Evolutionary conservation across 352 stramenopile species (phyloP), one percentile per base, ranked within the genome.

Genomic region (Pythium pectinolyticum): DNA sequence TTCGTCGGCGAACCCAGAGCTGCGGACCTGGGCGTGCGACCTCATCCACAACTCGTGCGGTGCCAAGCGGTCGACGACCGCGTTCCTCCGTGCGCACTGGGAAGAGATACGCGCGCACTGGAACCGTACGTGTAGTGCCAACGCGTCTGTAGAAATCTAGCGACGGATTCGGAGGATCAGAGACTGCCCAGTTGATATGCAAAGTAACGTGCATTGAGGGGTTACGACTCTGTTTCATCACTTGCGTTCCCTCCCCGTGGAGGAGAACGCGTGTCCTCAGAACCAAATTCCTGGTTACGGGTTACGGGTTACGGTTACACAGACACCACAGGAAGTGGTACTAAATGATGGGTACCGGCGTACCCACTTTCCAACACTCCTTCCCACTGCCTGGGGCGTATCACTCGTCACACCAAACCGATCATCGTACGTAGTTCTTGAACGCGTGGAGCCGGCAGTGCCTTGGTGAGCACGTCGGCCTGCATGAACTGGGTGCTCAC

Each of bases 381-480:
- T 12, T 37, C 32, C 32, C 32, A 14, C 12, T 12, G 7, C 32
- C 12, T 37, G 7, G 12, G 12, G 7, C 32, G 32, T 12, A 12
- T 37, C 32, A 37, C 32, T 37, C 32, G 32, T 12, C 32, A 14
- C 32, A 37, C 32, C 32, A 58, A 32, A 12, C 45, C 58, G 20
- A 58, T 22, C 28, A 19, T 19, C 32, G 19, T 20, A 20, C 59
- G 47, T 39, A 66, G 15, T 35, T 50, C 22, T 2, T 55, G 0
- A 8, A 66, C 3, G 5, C 47, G n/a, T 22, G 59, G 48, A 22
- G 34, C 59, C 46, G 59, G 48, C 8, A 66, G 9, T 8, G 32
- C n/a, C 48, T 67, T 61, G 6, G 50, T 61, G 5, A 63, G 43
- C 20, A 67, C 5, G 56, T 67, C 61, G 39, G 48, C 61, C 14